A percentile compares a stretch with the other conserved stretches of the same genome.
Conservation (phyloP, 805 yeast species). For the Metschnikowia cubensis region DNA sequence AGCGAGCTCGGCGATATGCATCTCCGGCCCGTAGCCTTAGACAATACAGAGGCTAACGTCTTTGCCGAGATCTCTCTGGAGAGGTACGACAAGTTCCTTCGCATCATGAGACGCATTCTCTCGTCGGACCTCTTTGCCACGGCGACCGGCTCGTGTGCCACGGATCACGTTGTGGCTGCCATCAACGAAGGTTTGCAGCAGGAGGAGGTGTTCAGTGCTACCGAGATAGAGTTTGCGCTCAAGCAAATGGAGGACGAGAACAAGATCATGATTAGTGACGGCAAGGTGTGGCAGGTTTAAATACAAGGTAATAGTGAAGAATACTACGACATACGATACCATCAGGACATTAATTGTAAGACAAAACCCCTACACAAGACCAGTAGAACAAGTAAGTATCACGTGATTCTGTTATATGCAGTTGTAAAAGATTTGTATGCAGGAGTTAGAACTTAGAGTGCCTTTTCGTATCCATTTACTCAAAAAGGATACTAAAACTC, state of each 20-base stretch:
- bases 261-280: conserved; percentile 36
- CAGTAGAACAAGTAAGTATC: too few species aligned
- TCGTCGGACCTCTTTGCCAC: conserved; percentile 32
- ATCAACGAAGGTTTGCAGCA: conserved; percentile 36
- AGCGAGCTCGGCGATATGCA: conserved; percentile 28
- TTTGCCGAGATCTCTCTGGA: conserved; percentile 26
- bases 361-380: too few species aligned
- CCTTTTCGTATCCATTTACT: too few species aligned
- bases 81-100: conserved; percentile 29
- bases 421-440: too few species aligned
- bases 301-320: not conserved
- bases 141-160: conserved; percentile 29
- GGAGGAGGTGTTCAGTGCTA: conserved; percentile 33
- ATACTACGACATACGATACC: not conserved
- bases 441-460: too few species aligned
- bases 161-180: conserved; percentile 28
- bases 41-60: conserved; percentile 21
- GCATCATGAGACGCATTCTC: conserved; percentile 29
- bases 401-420: too few species aligned
- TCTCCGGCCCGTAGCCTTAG: conserved; percentile 28
- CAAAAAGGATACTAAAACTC: too few species aligned
- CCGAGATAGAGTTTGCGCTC: conserved; percentile 32
- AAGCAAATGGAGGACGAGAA: conserved; percentile 33
- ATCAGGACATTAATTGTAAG: too few species aligned
- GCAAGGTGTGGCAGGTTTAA: conserved; percentile 36